These are phyloP conservation scores for Lichenothelia convexa DNA, from an alignment of 495 filamentous ascomycete genomes.

Conservation along the genomic window DNA sequence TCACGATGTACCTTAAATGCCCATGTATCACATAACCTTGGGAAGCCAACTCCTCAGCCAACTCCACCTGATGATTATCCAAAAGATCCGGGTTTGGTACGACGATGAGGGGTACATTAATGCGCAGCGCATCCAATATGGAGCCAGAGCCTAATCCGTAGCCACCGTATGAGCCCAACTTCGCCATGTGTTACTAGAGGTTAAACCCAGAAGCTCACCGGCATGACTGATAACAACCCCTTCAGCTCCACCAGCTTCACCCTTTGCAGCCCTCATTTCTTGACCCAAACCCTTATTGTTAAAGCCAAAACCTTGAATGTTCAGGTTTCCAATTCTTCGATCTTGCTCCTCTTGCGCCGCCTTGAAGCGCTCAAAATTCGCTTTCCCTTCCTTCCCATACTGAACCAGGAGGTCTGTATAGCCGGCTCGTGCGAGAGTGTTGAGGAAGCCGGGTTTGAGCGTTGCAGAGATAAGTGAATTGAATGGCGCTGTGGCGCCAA, in stretches of 20 bases:
- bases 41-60: constrained; percentile 51
- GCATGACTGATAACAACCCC: constrained; percentile 78
- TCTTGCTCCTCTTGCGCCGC: constrained; percentile 5
- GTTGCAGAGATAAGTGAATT: constrained; percentile 45
- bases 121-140: constrained; percentile 62
- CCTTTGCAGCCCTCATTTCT: constrained; percentile 36
- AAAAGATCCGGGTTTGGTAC: constrained; percentile 71
- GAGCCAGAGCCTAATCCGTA: constrained; percentile 84
- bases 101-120: constrained; percentile 52
- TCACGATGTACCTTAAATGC: constrained; percentile 37
- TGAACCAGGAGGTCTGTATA: constrained; percentile 59
- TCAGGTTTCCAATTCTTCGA: constrained; percentile 20
- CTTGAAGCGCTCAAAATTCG: constrained; percentile 25
- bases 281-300: constrained; percentile 33
- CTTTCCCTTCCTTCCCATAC: constrained; percentile 45
- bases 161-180: too few species aligned
- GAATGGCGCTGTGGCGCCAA: constrained; percentile 83
- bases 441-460: constrained; percentile 41
- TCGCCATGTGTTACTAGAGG: too few species aligned
- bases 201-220: constrained; percentile 49
- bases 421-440: constrained; percentile 28
- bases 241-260: constrained; percentile 17
- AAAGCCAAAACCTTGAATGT: constrained; percentile 47
- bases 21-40: constrained; percentile 55
- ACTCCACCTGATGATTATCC: constrained; percentile 81